Conservation (phyloP, 495 filamentous ascomycete species). For the Sabuloglossum arenarium region DNA sequence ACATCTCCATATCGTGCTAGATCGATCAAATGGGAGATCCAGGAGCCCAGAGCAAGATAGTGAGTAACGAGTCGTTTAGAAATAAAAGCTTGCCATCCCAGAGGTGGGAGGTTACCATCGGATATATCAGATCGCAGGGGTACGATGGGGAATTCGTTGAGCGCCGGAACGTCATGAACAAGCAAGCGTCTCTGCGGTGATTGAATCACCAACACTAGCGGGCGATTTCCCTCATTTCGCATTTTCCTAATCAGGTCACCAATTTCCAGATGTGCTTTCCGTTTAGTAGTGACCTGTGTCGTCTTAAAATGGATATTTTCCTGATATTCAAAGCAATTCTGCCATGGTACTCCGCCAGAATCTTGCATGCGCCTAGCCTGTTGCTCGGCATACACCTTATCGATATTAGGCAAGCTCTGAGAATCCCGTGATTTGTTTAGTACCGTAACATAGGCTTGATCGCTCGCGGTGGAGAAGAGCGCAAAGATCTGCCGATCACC, state of each 20-base stretch:
- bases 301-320: slow-evolving; percentile 72
- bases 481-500: slow-evolving; percentile 88
- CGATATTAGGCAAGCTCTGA: slow-evolving; percentile 74
- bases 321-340: slow-evolving; percentile 68
- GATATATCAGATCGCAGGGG: slow-evolving; percentile 59
- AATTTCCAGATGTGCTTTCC: slow-evolving; percentile 74
- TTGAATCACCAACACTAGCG: slow-evolving; percentile 71
- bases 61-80: slow-evolving; percentile 70
- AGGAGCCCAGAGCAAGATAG: slow-evolving; percentile 75
- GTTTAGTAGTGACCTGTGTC: slow-evolving; percentile 65
- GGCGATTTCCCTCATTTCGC: slow-evolving; percentile 58
- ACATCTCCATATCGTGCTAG: slow-evolving; percentile 85
- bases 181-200: slow-evolving; percentile 66
- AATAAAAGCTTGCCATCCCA: slow-evolving; percentile 87
- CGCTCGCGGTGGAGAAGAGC: slow-evolving; percentile 64
- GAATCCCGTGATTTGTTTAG: slow-evolving; percentile 57
- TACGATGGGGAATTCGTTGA: slow-evolving; percentile 71
- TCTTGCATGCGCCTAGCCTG: slow-evolving; percentile 43
- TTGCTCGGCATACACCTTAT: slow-evolving; percentile 74
- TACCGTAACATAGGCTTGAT: slow-evolving; percentile 67
- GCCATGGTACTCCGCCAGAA: slow-evolving; percentile 42
- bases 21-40: slow-evolving; percentile 72
- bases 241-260: slow-evolving; percentile 73
- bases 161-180: slow-evolving; percentile 62
- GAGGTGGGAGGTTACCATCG: slow-evolving; percentile 69